Conservation (phyloP, 192 early-diverging fungal species). For the Mortierella claussenii region DNA sequence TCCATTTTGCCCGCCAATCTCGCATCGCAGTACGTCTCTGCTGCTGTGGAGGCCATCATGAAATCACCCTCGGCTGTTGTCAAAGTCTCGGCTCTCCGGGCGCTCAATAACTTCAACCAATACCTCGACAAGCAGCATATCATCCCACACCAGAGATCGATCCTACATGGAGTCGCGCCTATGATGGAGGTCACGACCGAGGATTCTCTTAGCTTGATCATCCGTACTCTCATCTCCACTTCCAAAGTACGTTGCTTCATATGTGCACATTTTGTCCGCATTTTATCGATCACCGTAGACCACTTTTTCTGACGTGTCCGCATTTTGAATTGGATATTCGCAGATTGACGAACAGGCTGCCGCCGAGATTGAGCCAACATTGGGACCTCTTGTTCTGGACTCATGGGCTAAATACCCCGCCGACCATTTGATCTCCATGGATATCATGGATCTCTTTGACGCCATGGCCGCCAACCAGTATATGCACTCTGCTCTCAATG, state of each 20-base stretch:
- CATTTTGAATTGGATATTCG: too few species aligned
- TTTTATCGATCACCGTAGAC: too few species aligned
- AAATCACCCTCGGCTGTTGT: slow-evolving; percentile 67
- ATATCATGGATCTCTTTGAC: slow-evolving; percentile 83
- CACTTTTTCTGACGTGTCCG: too few species aligned
- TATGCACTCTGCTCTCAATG: slow-evolving; percentile 74
- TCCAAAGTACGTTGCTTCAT: slow-evolving; percentile 61
- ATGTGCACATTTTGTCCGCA: not conserved
- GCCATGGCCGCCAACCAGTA: slow-evolving; percentile 74
- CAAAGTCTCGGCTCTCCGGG: slow-evolving; percentile 75
- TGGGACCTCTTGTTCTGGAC: slow-evolving; percentile 78
- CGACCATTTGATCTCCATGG: slow-evolving; percentile 79
- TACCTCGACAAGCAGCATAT: slow-evolving; percentile 62
- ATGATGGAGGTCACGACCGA: slow-evolving; percentile 70
- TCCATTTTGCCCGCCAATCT: slow-evolving; percentile 73
- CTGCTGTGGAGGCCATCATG: slow-evolving; percentile 78
- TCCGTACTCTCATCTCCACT: slow-evolving; percentile 71
- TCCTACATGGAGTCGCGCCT: slow-evolving; percentile 69
- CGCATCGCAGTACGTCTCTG: slow-evolving; percentile 76
- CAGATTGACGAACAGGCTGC: slow-evolving; percentile 78
- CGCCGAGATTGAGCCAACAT: slow-evolving; percentile 74
- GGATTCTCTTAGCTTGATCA: slow-evolving; percentile 71
- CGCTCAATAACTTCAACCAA: slow-evolving; percentile 69
- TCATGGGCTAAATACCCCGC: slow-evolving; percentile 84
- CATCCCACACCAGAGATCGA: slow-evolving; percentile 64